Base-by-base conservation (phyloP, 331 rosid genomes). In the Malus hybrid region DNA sequence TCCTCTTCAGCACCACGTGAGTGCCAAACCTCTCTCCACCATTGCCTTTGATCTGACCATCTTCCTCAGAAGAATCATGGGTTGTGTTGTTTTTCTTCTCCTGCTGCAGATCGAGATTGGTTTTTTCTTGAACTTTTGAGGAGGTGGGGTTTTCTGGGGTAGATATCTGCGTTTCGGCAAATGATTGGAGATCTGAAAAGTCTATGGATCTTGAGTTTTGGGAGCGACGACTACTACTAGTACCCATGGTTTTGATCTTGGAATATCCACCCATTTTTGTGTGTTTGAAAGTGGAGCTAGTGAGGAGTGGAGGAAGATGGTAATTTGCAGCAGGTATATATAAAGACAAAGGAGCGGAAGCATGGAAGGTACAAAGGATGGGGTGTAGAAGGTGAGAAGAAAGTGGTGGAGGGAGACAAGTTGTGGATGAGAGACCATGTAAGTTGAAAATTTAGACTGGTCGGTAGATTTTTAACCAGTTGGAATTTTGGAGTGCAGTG, bases 131-230 rank as follows among this genome's bases (percentile, higher is more conserved):
- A 19, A 32, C 11, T 62, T 28, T 32, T 57, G 18, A 14, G 59
- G 20, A 14, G 20, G 59, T 52, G 20, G 16, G 19, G 28, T 10
- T 22, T 39, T 39, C 13, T 39, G 46, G 46, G 59, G 32, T 69
- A 52, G 39, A 32, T 19, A 24, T 28, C 22, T 80, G 69, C 65
- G 84, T 77, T 67, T 78, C 87, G 67, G 82, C 69, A 62, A 80
- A 68, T 22, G 83, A 69, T 11, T 44, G 8, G 19, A 76, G 77
- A 81, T 86, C 90, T 12, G 89, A 80, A 70, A 83, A 85, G 78
- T 90, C 93, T 3, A 80, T 42, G 64, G 94, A 89, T 89, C 88
- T 87, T 71, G 92, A 81, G 68, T 85, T 82, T 19, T 83, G 86
- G 75, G 18, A 11, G 14, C 27, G 67, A 7, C 67, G 1, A 10